These are phyloP conservation scores for Botrytis paeoniae DNA, from an alignment of 2,329 filamentous ascomycete species.

Conservation along the genomic window DNA sequence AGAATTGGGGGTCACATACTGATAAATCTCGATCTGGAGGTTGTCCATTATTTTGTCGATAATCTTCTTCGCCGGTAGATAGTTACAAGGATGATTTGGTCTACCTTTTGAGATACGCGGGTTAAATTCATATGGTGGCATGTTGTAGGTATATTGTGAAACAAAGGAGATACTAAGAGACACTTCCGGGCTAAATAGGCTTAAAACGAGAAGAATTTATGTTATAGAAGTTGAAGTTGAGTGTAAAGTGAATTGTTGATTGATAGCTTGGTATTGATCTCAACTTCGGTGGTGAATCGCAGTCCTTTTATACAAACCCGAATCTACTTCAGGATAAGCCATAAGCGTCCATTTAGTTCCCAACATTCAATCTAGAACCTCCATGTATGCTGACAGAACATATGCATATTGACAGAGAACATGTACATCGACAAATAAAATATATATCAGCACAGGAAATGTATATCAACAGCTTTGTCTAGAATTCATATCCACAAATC, in stretches of 20 bases:
- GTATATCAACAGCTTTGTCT: not conserved
- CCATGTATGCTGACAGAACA: no score
- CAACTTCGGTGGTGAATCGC: not conserved
- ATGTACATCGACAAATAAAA: not conserved
- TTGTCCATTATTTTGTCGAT: no score
- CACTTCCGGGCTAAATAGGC: not conserved
- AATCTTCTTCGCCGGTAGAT: no score
- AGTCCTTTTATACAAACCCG: not conserved
- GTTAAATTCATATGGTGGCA: no score
- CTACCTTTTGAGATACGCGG: no score
- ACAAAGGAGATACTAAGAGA: not conserved
- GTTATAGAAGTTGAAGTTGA: not conserved
- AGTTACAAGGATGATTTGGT: no score
- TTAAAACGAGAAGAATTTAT: not conserved
- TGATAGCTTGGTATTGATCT: not conserved
- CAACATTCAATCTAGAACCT: not conserved
- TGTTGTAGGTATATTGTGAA: not conserved
- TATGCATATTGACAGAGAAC: not conserved
- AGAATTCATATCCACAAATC: not conserved
- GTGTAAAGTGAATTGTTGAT: not conserved
- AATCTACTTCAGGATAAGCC: not conserved
- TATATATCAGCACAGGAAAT: not conserved
- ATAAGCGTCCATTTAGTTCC: not conserved
- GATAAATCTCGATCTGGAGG: no score
- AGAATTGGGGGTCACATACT: not conserved